Evolutionary conservation across 2,329 filamentous ascomycete genomes (phyloP), one percentile per base, ranked within the genome.

Genomic region (Apiospora aurea): DNA sequence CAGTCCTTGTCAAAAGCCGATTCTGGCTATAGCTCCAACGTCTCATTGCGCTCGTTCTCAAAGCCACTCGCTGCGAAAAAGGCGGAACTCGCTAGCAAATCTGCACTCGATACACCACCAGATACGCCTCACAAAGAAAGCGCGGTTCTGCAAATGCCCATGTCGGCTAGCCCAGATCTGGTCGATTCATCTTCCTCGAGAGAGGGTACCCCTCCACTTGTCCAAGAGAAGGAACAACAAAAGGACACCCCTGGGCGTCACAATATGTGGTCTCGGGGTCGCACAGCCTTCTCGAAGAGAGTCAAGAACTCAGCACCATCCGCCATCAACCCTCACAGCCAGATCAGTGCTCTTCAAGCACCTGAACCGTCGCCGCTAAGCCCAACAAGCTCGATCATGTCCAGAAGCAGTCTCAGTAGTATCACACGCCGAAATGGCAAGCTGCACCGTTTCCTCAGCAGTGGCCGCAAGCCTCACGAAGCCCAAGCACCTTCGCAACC

Each of bases 11-110:
- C 86, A 44, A 90, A 90, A 73, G 85, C 87, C 51, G 89, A 91
- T 76, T 91, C 88, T 38, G 89, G 89, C 21, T 91, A 91, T 75
- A 88, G 88, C 75, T 91, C 89, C 10, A 90, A 87, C 75, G 81
- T 88, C 5, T 91, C 89, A 16, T 78, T 90, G 24, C 84, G 87
- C 51, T 90, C 89, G 0, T 83, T 87, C 70, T 80, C 82, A 29
- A 69, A 44, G 47, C 29, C 66, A 29, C 16, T 3, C 14, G 66
- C 43, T 46, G 26, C 66, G 43, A 76, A 79, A 11, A 83, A 81
- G 41, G 47, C 11, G 18, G 57, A 64, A 24, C 34, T n/a, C 10
- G 41, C 34, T 24, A 41, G 3, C 10, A 64, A 64, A 64, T 18
- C 18, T 46, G 21, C 66, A 13, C n/a, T 67, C 41, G 66, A 68